Evolutionary conservation across 2,329 filamentous ascomycete genomes (phyloP).

Genomic region (Fusarium nodosum): DNA sequence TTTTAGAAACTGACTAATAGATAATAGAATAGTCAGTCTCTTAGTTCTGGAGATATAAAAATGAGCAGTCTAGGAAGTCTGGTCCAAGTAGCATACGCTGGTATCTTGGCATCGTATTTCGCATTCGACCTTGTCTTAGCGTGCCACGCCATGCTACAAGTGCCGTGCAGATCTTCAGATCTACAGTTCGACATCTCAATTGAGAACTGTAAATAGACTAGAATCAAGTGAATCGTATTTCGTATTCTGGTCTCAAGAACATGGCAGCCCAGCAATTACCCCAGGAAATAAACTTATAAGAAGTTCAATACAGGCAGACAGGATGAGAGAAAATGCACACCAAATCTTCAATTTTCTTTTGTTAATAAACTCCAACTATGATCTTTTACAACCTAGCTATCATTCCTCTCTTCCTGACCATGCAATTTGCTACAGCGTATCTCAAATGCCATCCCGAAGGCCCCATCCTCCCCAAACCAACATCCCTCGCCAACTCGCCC

Average conservation of each 20-base stretch:
- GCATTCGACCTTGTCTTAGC: too few species aligned
- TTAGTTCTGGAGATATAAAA: not conserved
- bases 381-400: not conserved
- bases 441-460: slow-evolving; percentile 52
- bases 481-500: slow-evolving; percentile 40
- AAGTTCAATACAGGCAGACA: not conserved
- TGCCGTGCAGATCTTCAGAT: too few species aligned
- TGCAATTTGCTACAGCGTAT: not conserved
- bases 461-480: slow-evolving; percentile 53
- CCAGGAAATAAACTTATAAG: slow-evolving; percentile 2
- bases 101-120: too few species aligned
- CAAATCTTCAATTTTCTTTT: not conserved
- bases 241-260: slow-evolving; percentile 26
- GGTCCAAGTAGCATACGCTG: not conserved
- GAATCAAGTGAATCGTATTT: not conserved
- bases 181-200: too few species aligned
- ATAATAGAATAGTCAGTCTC: too few species aligned
- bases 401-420: not conserved
- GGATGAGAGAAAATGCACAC: not conserved
- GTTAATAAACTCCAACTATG: slow-evolving; percentile 11
- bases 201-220: too few species aligned
- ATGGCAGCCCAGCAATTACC: too few species aligned
- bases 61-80: not conserved
- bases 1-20: too few species aligned
- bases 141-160: too few species aligned